Base-by-base conservation (phyloP, 352 stramenopile genomes). In the Nothophytophthora sp. region DNA sequence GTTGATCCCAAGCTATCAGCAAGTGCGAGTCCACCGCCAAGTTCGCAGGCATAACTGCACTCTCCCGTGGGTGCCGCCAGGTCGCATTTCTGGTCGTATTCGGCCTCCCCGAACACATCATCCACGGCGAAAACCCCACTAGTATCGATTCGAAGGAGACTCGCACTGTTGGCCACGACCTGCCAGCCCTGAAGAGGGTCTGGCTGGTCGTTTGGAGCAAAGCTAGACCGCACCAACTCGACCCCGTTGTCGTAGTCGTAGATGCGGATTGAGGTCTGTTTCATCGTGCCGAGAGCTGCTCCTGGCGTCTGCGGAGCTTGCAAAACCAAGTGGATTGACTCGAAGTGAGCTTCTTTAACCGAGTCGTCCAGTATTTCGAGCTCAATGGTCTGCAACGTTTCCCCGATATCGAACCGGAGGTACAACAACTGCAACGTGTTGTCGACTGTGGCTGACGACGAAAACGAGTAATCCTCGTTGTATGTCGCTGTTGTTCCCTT, bases 11-110 rank as follows among this genome's bases (percentile, higher is more conserved):
- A 8, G 24, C 39, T 47, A 7, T 28, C n/a, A 1, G 35, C 53
- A 3, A 61, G 62, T 4, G 40, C 37, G 10, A 86, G 37, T 15
- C 51, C 65, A 13, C 53, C 71, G 4, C 78, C 76, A 24, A 83
- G 20, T 30, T 74, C 74, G 53, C 81, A 91, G 4, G 66, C 47
- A 40, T 76, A 88, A 4, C 35, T 39, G 45, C 81, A 91, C 22
- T 63, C 58, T 3, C 73, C 73, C 28, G 59, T 83, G 4, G 81
- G 77, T 0, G 76, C 60, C 22, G 74, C 81, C 4, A 83, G 36
- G 39, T 91, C 81, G 22, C 81, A 90, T 28, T 72, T 65, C 15
- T 88, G 54, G 40, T 91, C 54, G 54, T 91, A 91, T 49, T 91
- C 81, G 4, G 48, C 57, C 15, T 83, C 66, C 13, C 73, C 78